Conservation (phyloP, 768 basidiomycete species). For the Zangia roseola region DNA sequence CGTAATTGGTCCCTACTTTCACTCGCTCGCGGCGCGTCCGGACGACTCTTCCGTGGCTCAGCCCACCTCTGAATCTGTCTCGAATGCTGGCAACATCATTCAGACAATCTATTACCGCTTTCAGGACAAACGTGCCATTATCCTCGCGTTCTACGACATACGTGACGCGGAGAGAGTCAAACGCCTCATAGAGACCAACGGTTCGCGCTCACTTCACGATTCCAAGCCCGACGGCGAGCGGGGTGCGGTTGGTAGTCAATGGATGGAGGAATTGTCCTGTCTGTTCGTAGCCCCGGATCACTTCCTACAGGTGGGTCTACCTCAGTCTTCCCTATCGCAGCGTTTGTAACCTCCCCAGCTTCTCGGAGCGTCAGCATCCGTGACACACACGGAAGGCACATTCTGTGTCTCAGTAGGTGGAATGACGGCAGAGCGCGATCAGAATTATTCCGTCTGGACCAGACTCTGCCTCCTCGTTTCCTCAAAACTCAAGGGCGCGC, state of each 20-base stretch:
- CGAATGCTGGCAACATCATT: conserved; percentile 34
- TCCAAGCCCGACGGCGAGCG: conserved; percentile 8
- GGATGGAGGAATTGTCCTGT: conserved; percentile 36
- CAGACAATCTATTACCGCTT: conserved; percentile 58
- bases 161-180: conserved; percentile 52
- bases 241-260: conserved; percentile 7
- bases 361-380: conserved; percentile 50
- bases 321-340: conserved; percentile 1
- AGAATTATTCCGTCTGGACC: conserved; percentile 23
- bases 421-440: conserved; percentile 18
- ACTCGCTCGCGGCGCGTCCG: conserved; percentile 21
- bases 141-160: conserved; percentile 62
- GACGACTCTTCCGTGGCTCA: conserved; percentile 10
- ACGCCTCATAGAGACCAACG: conserved; percentile 33
- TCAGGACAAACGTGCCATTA: conserved; percentile 48
- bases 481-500: conserved; percentile 28
- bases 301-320: conserved; percentile 40
- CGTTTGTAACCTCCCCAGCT: conserved; percentile 37
- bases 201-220: conserved; percentile 4
- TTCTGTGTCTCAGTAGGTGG: conserved; percentile 49
- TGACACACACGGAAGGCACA: conserved; percentile 50
- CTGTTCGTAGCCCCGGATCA: conserved; percentile 46
- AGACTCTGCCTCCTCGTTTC: conserved; percentile 25
- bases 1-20: conserved; percentile 31
- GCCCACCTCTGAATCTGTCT: conserved; percentile 2